Conservation (phyloP, 179 eudicot genomes). For the Gypsophila paniculata region DNA sequence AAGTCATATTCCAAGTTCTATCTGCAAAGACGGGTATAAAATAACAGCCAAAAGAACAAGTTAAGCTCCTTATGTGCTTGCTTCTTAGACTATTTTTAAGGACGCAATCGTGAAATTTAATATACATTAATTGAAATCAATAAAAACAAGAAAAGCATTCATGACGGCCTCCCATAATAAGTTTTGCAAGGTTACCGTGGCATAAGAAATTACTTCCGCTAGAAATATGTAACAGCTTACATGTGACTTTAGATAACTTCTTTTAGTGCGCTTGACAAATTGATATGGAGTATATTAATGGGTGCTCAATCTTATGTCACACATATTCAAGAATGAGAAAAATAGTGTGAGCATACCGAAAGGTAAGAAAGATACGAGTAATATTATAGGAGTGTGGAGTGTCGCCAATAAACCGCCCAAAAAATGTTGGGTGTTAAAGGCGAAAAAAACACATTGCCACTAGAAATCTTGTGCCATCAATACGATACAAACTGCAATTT, state of each 20-base stretch:
- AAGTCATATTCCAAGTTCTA: constrained; percentile 88
- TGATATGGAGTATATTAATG: neutral
- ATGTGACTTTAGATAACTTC: neutral
- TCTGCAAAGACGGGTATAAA: constrained; percentile 38
- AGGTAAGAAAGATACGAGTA: neutral
- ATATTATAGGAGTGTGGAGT: too few relatives aligned
- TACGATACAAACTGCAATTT: neutral
- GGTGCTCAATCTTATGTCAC: neutral
- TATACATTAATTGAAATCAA: neutral
- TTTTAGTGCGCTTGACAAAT: too few relatives aligned
- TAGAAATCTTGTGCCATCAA: neutral
- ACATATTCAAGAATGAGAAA: neutral
- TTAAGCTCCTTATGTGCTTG: neutral
- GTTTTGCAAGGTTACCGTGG: neutral
- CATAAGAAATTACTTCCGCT: neutral
- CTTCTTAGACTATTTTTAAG: neutral
- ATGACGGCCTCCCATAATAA: neutral
- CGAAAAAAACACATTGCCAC: neutral
- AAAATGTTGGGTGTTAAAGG: neutral
- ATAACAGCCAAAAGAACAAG: neutral
- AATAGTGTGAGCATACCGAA: neutral
- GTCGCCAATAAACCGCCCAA: neutral
- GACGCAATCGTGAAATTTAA: neutral
- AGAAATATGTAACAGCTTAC: neutral
- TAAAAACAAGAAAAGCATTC: neutral